Conservation (phyloP, 164 flowering plant species). For the Annona cherimola region DNA sequence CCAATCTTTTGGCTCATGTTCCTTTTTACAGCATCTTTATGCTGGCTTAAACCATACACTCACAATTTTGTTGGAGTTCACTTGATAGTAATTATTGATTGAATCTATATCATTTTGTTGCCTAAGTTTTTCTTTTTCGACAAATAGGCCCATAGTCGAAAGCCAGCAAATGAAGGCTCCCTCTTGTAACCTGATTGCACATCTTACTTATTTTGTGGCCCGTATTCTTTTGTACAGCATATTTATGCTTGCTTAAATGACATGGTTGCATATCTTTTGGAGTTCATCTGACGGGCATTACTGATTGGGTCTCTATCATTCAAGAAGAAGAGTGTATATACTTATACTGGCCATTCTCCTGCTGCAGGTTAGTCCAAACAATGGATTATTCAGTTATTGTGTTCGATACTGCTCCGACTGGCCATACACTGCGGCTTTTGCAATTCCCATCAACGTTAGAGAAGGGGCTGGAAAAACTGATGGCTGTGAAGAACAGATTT, state of each 20-base stretch:
- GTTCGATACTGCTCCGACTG: conserved; percentile 98
- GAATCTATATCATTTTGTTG: too few relatives aligned
- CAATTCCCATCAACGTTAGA: conserved; percentile 93
- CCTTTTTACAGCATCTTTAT: neutral
- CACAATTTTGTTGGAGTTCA: neutral
- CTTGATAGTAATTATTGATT: too few relatives aligned
- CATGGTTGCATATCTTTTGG: neutral
- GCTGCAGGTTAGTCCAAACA: conserved; percentile 81
- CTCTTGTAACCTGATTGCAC: neutral
- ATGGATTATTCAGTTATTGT: conserved; percentile 97
- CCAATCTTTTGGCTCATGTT: neutral
- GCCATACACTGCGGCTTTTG: conserved; percentile 87
- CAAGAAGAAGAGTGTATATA: neutral
- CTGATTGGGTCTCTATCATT: neutral
- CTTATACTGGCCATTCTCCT: neutral
- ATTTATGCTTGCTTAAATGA: neutral
- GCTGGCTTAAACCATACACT: neutral
- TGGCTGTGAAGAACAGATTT: conserved; percentile 84
- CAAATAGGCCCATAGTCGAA: too few relatives aligned
- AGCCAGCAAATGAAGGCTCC: too few relatives aligned
- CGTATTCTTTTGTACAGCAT: neutral
- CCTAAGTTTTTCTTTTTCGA: too few relatives aligned
- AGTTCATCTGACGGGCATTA: neutral
- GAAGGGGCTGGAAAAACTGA: conserved; percentile 82
- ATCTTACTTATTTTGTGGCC: neutral